Conservation (phyloP, 148 eudicot species). For the Vaccinium vitisidaea region DNA sequence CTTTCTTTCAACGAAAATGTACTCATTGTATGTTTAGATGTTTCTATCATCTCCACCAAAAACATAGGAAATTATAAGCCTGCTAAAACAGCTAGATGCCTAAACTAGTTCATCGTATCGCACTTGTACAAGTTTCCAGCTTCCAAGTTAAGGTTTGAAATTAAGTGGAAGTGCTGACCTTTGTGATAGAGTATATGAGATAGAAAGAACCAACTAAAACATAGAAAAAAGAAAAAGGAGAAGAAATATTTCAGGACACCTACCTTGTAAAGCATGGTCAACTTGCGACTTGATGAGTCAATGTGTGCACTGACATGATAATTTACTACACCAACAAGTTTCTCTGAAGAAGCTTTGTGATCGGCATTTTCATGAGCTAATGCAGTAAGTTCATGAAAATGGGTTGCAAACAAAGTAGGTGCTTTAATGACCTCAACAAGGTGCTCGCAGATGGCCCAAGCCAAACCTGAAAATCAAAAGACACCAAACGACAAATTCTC, state of each 20-base stretch:
- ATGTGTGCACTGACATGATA: conserved; percentile 98
- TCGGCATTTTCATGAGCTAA: conserved; percentile 61
- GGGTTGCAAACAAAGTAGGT: conserved; percentile 97
- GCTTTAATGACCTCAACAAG: conserved; percentile 85
- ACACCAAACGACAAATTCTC: not conserved
- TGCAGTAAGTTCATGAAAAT: conserved; percentile 97
- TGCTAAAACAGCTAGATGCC: not conserved
- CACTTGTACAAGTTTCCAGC: not conserved
- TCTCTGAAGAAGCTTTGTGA: conserved; percentile 39
- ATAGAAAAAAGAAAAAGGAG: conserved; percentile 8
- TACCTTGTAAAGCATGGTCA: conserved; percentile 99
- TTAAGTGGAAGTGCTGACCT: not conserved
- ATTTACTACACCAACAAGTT: conserved; percentile 68
- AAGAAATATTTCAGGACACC: not conserved
- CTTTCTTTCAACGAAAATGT: not conserved
- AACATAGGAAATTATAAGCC: not conserved
- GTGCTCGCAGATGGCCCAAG: conserved; percentile 99
- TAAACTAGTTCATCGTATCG: not conserved
- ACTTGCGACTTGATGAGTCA: conserved; percentile 82
- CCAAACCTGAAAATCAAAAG: conserved; percentile 62
- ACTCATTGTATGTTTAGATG: not conserved
- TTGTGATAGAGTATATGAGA: not conserved
- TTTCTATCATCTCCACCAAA: not conserved
- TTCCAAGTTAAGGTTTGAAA: not conserved
- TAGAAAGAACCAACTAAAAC: not conserved